Evolutionary conservation across 495 filamentous ascomycete species (phyloP).

Genomic region (Schizothecium vesticola): DNA sequence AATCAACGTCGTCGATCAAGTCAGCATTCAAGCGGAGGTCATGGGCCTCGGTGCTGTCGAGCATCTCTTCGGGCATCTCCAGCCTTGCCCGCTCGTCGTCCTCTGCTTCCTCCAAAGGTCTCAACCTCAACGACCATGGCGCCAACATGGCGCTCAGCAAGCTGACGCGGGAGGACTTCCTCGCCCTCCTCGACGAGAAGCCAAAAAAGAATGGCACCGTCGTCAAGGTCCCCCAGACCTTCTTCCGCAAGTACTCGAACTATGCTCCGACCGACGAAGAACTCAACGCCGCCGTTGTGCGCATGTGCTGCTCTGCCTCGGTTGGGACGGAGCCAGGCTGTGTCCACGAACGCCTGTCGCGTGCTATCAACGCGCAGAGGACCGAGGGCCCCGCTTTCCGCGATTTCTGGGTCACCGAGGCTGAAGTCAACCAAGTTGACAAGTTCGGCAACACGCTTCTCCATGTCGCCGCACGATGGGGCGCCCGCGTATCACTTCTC

Average conservation of each 20-base stretch:
- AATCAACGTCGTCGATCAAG: conserved; percentile 23
- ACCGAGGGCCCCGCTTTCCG: conserved; percentile 21
- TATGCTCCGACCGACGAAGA: conserved; percentile 25
- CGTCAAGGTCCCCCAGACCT: conserved; percentile 9
- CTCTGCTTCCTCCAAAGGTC: conserved; percentile 26
- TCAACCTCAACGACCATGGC: conserved; percentile 18
- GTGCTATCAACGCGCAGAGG: conserved; percentile 26
- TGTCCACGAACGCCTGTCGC: conserved; percentile 27
- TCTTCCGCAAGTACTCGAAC: conserved; percentile 22
- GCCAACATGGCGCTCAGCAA: conserved; percentile 28
- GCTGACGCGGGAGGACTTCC: conserved; percentile 29
- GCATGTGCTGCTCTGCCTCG: conserved; percentile 25
- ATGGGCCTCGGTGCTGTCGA: conserved; percentile 32
- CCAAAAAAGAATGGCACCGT: conserved; percentile 11
- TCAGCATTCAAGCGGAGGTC: conserved; percentile 28
- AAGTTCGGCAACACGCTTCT: conserved; percentile 31
- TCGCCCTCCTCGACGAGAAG: conserved; percentile 26
- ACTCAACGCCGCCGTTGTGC: conserved; percentile 25
- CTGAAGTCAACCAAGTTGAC: conserved; percentile 28
- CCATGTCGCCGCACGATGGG: conserved; percentile 30
- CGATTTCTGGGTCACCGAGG: conserved; percentile 26
- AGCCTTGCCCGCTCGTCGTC: conserved; percentile 31
- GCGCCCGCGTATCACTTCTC: conserved; percentile 28
- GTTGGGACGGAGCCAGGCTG: conserved; percentile 13
- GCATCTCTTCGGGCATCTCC: conserved; percentile 31